These are phyloP conservation scores for Mucor saturninus DNA, from an alignment of 371 early-diverging fungal species.

Conservation along the genomic window DNA sequence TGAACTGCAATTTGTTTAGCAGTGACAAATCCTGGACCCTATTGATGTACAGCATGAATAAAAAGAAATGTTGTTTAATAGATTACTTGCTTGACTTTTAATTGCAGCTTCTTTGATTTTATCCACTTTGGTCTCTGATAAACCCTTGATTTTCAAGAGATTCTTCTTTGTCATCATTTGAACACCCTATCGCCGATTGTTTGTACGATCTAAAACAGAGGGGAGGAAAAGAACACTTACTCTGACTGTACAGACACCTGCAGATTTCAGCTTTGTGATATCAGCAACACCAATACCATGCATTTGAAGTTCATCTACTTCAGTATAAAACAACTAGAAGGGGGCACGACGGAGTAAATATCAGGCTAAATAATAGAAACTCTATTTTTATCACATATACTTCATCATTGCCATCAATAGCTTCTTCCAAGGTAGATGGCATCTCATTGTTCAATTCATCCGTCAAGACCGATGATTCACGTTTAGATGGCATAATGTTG, in stretches of 20 bases:
- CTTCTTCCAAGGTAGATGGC: slow-evolving; percentile 6
- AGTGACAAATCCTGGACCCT: slow-evolving; percentile 75
- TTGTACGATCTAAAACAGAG: too few species aligned
- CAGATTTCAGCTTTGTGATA: slow-evolving; percentile 80
- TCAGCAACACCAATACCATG: slow-evolving; percentile 81
- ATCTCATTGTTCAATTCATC: background rate
- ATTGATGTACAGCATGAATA: background rate
- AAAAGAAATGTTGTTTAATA: too few species aligned
- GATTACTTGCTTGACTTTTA: slow-evolving; percentile 35
- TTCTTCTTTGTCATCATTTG: slow-evolving; percentile 80
- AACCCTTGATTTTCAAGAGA: slow-evolving; percentile 77
- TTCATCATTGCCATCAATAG: background rate
- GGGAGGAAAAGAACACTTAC: slow-evolving; percentile 8
- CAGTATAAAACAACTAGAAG: slow-evolving; percentile 48
- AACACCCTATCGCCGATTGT: slow-evolving; percentile 57
- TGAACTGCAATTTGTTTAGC: slow-evolving; percentile 84
- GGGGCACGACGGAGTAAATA: background rate
- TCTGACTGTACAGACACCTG: slow-evolving; percentile 81
- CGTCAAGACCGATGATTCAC: slow-evolving; percentile 21
- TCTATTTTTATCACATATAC: background rate
- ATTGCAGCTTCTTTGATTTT: slow-evolving; percentile 81
- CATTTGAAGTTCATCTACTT: slow-evolving; percentile 54
- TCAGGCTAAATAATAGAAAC: background rate
- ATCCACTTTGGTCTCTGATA: slow-evolving; percentile 89
- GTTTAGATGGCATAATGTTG: slow-evolving; percentile 23